Evolutionary conservation across 257 asterid genomes (phyloP).

Genomic region (Prunella vulgaris): DNA sequence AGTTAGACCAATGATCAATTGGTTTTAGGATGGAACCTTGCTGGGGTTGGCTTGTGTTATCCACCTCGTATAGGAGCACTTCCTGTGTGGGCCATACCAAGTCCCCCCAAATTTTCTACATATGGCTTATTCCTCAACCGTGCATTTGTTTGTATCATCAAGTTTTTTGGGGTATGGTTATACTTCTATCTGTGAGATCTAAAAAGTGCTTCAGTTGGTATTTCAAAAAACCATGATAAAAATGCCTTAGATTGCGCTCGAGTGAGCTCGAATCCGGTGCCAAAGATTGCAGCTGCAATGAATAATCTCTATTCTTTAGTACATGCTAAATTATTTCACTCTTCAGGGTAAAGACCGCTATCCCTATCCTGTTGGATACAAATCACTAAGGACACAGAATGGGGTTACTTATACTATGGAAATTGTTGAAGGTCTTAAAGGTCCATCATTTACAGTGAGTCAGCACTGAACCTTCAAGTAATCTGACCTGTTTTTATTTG

Average conservation of each 20-base stretch:
- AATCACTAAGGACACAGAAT: slow-evolving; percentile 65
- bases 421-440: slow-evolving; percentile 80
- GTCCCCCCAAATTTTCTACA: not conserved
- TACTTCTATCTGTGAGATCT: slow-evolving; percentile 5
- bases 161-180: slow-evolving; percentile 3
- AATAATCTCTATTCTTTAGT: not conserved
- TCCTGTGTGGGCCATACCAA: not conserved
- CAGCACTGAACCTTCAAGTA: slow-evolving; percentile 8
- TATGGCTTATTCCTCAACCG: not conserved
- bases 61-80: not conserved
- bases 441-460: slow-evolving; percentile 80
- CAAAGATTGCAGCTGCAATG: slow-evolving; percentile 10
- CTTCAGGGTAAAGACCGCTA: slow-evolving; percentile 89
- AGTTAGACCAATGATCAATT: not conserved
- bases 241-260: not conserved
- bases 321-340: slow-evolving; percentile 18
- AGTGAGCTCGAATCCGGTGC: not conserved
- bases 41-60: not conserved
- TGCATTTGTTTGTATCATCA: not conserved
- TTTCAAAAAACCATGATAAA: not conserved
- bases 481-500: not conserved
- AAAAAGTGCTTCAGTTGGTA: slow-evolving; percentile 7
- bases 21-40: not conserved
- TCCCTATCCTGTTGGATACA: slow-evolving; percentile 94
- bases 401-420: slow-evolving; percentile 71